These are phyloP conservation scores for Clonostachys solani DNA, from an alignment of 2,329 filamentous ascomycete genomes.

Conservation along the genomic window DNA sequence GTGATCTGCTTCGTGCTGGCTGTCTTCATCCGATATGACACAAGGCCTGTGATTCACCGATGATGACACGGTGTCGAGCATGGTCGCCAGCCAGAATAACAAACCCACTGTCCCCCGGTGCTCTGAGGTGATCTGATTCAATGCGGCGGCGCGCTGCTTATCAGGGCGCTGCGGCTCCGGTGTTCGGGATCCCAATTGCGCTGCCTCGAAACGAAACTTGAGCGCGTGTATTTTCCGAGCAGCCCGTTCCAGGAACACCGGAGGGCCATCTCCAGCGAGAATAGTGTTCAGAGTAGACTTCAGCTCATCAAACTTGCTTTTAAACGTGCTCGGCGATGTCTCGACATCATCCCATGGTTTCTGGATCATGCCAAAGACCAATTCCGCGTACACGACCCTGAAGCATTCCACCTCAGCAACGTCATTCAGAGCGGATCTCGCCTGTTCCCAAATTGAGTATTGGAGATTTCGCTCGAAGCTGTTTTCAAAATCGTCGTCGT, in stretches of 20 bases:
- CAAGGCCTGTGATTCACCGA: constrained; percentile 39
- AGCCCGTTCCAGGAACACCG: constrained; percentile 25
- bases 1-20: constrained; percentile 23
- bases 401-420: constrained; percentile 31
- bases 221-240: constrained; percentile 31
- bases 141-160: not conserved
- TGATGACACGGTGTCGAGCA: constrained; percentile 54
- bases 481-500: constrained; percentile 7
- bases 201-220: constrained; percentile 24
- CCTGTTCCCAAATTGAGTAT: constrained; percentile 30
- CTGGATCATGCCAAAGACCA: constrained; percentile 32
- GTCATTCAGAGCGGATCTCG: constrained; percentile 25
- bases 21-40: constrained; percentile 32
- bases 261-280: constrained; percentile 17
- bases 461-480: constrained; percentile 32
- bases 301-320: constrained; percentile 7
- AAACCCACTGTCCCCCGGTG: constrained; percentile 42
- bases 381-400: constrained; percentile 30
- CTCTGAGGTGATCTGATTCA: not conserved
- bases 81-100: constrained; percentile 53
- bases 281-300: constrained; percentile 22
- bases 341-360: constrained; percentile 15
- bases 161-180: constrained; percentile 4
- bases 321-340: not conserved
- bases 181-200: not conserved